Conservation (phyloP, 1,284 basidiomycete genomes). For the Hypsizygus ulmarius region DNA sequence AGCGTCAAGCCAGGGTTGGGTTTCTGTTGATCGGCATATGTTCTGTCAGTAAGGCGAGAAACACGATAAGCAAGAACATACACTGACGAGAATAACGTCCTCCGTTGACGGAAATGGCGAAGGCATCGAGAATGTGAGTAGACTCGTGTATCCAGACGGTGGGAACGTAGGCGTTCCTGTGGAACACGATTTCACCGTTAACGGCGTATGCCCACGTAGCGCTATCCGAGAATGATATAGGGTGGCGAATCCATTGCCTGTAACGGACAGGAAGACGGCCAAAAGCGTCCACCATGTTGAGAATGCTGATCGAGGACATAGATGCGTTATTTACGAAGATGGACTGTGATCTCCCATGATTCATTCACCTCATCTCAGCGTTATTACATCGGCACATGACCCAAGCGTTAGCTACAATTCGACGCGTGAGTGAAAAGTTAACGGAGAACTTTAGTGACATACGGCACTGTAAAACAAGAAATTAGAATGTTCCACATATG, state of each 20-base stretch:
- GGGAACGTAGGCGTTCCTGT: background rate
- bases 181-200: background rate
- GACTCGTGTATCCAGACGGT: background rate
- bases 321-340: background rate
- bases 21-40: background rate
- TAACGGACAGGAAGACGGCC: background rate
- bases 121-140: background rate
- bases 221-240: background rate
- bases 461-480: no score
- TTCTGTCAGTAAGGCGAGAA: background rate
- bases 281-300: background rate
- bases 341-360: background rate
- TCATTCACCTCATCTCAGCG: background rate
- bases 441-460: background rate
- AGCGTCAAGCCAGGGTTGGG: background rate
- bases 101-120: no score
- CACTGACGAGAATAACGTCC: background rate
- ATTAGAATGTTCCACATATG: no score
- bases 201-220: background rate
- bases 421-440: background rate
- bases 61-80: background rate
- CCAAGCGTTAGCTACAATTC: background rate
- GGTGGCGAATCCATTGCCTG: background rate
- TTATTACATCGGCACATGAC: slow-evolving; percentile 1
- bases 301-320: background rate